These are phyloP conservation scores for Ampelocalamus luodianensis DNA, from an alignment of 176 grass and related monocot genomes.

Conservation along the genomic window DNA sequence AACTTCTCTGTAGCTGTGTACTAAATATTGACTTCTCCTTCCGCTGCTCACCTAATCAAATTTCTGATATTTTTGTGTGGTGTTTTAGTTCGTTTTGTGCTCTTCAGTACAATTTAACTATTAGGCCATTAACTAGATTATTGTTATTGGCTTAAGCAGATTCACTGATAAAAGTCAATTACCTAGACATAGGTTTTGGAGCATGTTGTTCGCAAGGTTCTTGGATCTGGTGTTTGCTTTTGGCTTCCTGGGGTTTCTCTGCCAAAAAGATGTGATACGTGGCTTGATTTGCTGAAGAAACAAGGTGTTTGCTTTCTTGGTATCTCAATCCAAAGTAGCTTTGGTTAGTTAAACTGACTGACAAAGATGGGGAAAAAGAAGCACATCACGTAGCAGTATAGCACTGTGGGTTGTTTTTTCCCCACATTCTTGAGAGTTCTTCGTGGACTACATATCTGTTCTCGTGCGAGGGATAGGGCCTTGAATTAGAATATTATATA, in stretches of 20 bases:
- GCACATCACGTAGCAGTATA: conserved; percentile 1
- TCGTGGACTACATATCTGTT: conserved; percentile 11
- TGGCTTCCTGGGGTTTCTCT: conserved; percentile 33
- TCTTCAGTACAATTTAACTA: background rate
- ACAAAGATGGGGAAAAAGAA: conserved; percentile 8
- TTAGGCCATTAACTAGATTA: background rate
- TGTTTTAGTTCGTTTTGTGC: background rate
- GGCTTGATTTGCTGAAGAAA: conserved; percentile 31
- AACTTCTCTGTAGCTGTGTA: background rate
- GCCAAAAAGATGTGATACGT: conserved; percentile 31
- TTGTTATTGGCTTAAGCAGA: background rate
- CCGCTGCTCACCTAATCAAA: background rate
- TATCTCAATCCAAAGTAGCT: conserved; percentile 23
- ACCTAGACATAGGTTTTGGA: conserved; percentile 37
- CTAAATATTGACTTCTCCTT: conserved; percentile 14
- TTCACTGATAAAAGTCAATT: background rate
- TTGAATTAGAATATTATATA: background rate
- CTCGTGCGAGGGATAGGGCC: background rate
- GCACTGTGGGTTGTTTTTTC: conserved; percentile 6
- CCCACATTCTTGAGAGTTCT: conserved; percentile 35
- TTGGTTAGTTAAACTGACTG: conserved; percentile 8
- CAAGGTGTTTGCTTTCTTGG: conserved; percentile 26
- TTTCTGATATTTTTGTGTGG: no score
- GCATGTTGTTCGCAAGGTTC: conserved; percentile 11
- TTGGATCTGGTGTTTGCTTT: conserved; percentile 47